A percentile compares a stretch with the other conserved stretches of the same genome.
Conservation (phyloP, 768 basidiomycete species). For the Dendrothele bispora region DNA sequence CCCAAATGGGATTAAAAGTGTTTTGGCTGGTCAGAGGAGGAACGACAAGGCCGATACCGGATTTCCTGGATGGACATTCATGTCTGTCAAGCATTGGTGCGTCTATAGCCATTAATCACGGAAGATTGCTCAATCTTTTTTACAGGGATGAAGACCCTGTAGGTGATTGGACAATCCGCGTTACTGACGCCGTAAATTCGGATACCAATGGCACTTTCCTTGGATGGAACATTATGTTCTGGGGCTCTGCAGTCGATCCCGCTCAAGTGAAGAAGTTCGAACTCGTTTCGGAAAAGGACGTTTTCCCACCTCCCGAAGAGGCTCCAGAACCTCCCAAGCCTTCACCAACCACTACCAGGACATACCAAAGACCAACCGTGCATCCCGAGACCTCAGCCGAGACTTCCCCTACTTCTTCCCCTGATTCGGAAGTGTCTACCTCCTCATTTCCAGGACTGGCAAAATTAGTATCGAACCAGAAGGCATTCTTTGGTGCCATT, state of each 20-base stretch:
- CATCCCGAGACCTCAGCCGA: conserved; percentile 59
- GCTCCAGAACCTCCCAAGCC: conserved; percentile 43
- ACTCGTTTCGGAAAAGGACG: conserved; percentile 52
- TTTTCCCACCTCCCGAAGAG: conserved; percentile 44
- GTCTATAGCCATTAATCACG: conserved; percentile 19
- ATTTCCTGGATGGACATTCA: conserved; percentile 92
- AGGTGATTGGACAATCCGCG: conserved; percentile 87
- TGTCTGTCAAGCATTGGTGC: conserved; percentile 97
- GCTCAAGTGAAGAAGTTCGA: conserved; percentile 61
- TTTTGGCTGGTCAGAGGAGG: conserved; percentile 72
- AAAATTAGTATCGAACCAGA: conserved; percentile 69
- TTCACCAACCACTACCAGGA: conserved; percentile 12
- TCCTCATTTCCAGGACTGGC: conserved; percentile 71
- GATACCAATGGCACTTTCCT: conserved; percentile 67
- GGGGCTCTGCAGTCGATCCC: conserved; percentile 87
- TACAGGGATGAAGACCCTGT: conserved; percentile 88
- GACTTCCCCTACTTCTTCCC: conserved; percentile 12
- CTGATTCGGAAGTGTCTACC: conserved; percentile 30
- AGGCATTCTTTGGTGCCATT: conserved; percentile 87
- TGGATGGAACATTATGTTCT: conserved; percentile 91
- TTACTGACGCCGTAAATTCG: conserved; percentile 72
- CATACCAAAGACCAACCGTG: conserved; percentile 81
- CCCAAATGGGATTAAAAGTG: conserved; percentile 82
- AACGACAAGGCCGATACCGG: conserved; percentile 68
- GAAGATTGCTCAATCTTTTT: conserved; percentile 14